Evolutionary conservation across 257 asterid species (phyloP), one percentile per base, ranked within the genome.

Genomic region (Ligustrum vulgare): DNA sequence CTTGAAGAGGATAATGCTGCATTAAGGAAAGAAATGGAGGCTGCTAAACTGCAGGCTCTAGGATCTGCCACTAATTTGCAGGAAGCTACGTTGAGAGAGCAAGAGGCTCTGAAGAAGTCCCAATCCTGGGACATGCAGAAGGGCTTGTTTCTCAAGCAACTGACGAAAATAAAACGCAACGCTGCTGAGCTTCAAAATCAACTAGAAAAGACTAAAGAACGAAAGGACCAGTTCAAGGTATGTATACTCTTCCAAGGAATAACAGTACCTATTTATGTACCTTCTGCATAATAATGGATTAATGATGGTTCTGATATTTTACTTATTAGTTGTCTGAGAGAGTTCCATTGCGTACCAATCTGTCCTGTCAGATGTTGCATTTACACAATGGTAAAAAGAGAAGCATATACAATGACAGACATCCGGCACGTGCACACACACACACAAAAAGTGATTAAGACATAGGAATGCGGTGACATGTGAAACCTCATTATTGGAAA

Each of bases 181-280:
- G 35, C 5, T 1, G 71, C 79, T 63, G 86, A 80, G 51, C 56
- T 83, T 66, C 81, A 37, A 11, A 78, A 7, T 37, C 87, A 71
- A 39, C 67, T 84, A 2, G 89, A 75, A 71, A 91, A 85, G 80
- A 83, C 86, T 51, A 85, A 77, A 79, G 84, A 0, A 39, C 84
- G 87, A 22, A 54, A 68, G 75, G 79, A 82, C 67, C 93, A 88
- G 82, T 79, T 88, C 76, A 83, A 91, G 99, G 98, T 92, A 92
- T 49, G 98, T 92, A 92, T 49, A 77, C 54, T 62, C 60, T 33
- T 9, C 22, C 20, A 6, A 36, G 34, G 54, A 74, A 49, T 65
- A 39, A 35, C 15, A 33, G 6, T 32, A 33, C 23, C 67, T 60
- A 60, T 60, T 58, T 39, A 20, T 11, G 33, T 49, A 28, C 11